phyloP scores from a whole-genome alignment of 164 flowering plant genomes.

The Brasenia schreberi region DNA sequence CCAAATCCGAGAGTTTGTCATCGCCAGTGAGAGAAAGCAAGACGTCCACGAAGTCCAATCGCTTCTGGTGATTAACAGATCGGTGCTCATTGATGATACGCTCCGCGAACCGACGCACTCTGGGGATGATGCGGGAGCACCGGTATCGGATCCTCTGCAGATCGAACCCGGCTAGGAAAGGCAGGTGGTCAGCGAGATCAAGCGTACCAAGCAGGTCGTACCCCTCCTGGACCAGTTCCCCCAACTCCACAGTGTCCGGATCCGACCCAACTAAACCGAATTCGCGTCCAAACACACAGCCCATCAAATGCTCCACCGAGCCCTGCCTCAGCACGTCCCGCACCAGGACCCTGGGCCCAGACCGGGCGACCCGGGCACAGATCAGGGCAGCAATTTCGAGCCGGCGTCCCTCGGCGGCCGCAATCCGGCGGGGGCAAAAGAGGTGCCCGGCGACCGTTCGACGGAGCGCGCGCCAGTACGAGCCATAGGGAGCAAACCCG shows the following conservation, averaged over 20 bases:
- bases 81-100: constrained; percentile 27
- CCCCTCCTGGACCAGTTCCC: constrained; percentile 30
- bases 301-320: constrained; percentile 34
- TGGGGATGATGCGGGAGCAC: constrained; percentile 36
- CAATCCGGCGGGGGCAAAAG: constrained; percentile 27
- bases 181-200: constrained; percentile 35
- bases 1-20: constrained; percentile 32
- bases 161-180: constrained; percentile 21
- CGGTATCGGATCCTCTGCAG: constrained; percentile 20
- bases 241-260: constrained; percentile 12
- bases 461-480: constrained; percentile 36
- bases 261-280: constrained; percentile 1
- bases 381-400: constrained; percentile 14
- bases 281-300: constrained; percentile 26
- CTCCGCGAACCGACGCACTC: constrained; percentile 32
- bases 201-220: constrained; percentile 27
- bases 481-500: constrained; percentile 39
- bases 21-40: constrained; percentile 28
- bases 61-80: background rate
- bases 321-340: constrained; percentile 21
- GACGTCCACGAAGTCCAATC: constrained; percentile 45
- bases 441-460: constrained; percentile 31
- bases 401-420: constrained; percentile 12
- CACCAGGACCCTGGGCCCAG: constrained; percentile 6
- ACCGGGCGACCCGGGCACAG: background rate